These are phyloP conservation scores for Trichoderma erinaceum DNA, from an alignment of 495 filamentous ascomycete genomes.

Conservation along the genomic window DNA sequence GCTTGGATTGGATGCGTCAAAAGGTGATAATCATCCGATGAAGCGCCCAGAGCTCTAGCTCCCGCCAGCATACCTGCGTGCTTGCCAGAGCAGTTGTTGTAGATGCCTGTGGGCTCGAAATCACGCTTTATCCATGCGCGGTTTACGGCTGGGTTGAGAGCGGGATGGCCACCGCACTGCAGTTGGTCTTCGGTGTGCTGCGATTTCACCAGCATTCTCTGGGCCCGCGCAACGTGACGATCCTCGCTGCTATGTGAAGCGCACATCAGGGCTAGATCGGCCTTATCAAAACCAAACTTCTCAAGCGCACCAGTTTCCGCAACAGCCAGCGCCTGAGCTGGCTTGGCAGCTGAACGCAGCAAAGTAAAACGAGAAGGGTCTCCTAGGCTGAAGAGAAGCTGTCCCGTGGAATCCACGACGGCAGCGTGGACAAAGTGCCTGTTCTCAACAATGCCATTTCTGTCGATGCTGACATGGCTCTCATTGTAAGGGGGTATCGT, in stretches of 20 bases:
- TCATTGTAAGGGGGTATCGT: slow-evolving; percentile 16
- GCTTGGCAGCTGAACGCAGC: slow-evolving; percentile 39
- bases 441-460: slow-evolving; percentile 33
- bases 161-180: slow-evolving; percentile 33
- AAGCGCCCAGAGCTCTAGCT: slow-evolving; percentile 27
- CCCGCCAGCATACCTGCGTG: slow-evolving; percentile 40
- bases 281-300: slow-evolving; percentile 31
- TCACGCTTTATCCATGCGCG: slow-evolving; percentile 35
- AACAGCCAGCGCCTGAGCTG: slow-evolving; percentile 35
- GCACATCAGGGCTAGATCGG: slow-evolving; percentile 39
- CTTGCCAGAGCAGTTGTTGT: slow-evolving; percentile 40
- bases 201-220: slow-evolving; percentile 30
- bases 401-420: slow-evolving; percentile 29
- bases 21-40: slow-evolving; percentile 28
- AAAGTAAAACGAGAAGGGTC: slow-evolving; percentile 35
- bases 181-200: slow-evolving; percentile 27
- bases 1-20: slow-evolving; percentile 29
- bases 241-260: slow-evolving; percentile 43
- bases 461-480: slow-evolving; percentile 27
- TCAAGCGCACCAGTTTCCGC: slow-evolving; percentile 30
- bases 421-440: slow-evolving; percentile 34
- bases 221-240: slow-evolving; percentile 29
- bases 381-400: slow-evolving; percentile 31
- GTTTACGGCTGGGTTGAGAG: slow-evolving; percentile 28
- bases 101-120: slow-evolving; percentile 27